Evolutionary conservation across 345 rosid genomes (phyloP).

Genomic region (Melastoma malabathricum): DNA sequence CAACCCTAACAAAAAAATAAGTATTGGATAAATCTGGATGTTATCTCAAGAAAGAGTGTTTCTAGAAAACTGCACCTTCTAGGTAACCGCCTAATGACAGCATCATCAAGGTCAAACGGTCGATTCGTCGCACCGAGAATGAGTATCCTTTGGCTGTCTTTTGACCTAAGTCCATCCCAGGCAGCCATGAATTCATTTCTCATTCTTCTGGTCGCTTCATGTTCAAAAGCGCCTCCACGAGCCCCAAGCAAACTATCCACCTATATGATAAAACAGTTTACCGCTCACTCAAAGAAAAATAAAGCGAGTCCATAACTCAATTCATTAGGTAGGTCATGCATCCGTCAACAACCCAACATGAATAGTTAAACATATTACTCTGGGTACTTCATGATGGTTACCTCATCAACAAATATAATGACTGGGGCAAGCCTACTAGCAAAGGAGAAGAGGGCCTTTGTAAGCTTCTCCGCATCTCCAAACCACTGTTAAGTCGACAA

Average conservation of each 20-base stretch:
- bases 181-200: slow-evolving; percentile 99
- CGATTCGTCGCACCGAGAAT: slow-evolving; percentile 98
- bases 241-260: slow-evolving; percentile 97
- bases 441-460: slow-evolving; percentile 90
- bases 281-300: neutral
- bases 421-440: slow-evolving; percentile 90
- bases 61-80: slow-evolving; percentile 47
- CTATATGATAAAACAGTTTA: slow-evolving; percentile 16
- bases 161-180: slow-evolving; percentile 96
- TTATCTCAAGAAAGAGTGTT: too few relatives aligned
- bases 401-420: slow-evolving; percentile 97
- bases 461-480: slow-evolving; percentile 99
- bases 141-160: slow-evolving; percentile 91
- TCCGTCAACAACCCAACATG: too few relatives aligned
- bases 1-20: too few relatives aligned
- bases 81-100: slow-evolving; percentile 93
- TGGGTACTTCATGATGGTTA: slow-evolving; percentile 7
- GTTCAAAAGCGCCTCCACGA: slow-evolving; percentile 92
- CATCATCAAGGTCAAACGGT: slow-evolving; percentile 98
- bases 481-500: slow-evolving; percentile 55
- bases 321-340: too few relatives aligned
- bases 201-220: slow-evolving; percentile 98
- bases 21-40: too few relatives aligned
- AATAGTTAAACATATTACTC: too few relatives aligned
- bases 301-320: too few relatives aligned